Evolutionary conservation across 2,329 filamentous ascomycete species (phyloP), one percentile per base, ranked within the genome.

Genomic region (Elsinoe ampelina): DNA sequence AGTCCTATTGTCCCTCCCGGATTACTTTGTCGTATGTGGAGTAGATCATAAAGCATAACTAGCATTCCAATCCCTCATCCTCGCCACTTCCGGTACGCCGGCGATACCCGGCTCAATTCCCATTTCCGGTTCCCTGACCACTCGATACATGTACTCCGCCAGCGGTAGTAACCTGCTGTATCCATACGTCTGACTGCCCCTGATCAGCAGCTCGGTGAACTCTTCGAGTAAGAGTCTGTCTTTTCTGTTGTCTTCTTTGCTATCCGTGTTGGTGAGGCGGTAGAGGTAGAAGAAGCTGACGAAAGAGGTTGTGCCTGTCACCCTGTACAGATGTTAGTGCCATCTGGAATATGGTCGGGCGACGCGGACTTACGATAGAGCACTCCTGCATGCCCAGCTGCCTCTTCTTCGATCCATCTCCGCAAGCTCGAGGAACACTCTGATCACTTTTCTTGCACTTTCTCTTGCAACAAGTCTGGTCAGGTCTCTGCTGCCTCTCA

Each of bases 101-200:
- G 48, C 48, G 32, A 52, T 36, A 6, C 48, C 48, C n/a, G 48
- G 48, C 48, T 52, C 48, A 13, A 52, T 39, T 2, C 48, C 48
- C 48, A 52, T 19, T 20, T 39, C 48, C 32, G 48, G 48, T 34
- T 52, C 48, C 34, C 48, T 52, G 17, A 35, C 34, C 2, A 52
- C 48, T 8, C 48, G 48, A 35, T 38, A 52, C 48, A 52, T 52
- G 48, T 52, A 52, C 48, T 52, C 48, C 34, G 48, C 48, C 32
- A 52, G 48, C 48, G 48, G 48, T 22, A 52, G 48, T 26, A 52
- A 39, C 39, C 48, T 52, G 48, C 32, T 39, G 35, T 52, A 52
- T 15, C 48, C 48, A 35, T 52, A 52, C 3, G 48, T 52, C 34
- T 52, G 48, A 17, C 48, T 35, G 10, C 48, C 48, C 20, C n/a